phyloP scores from a whole-genome alignment of 495 filamentous ascomycete genomes.

The Xylaria bambusicola region DNA sequence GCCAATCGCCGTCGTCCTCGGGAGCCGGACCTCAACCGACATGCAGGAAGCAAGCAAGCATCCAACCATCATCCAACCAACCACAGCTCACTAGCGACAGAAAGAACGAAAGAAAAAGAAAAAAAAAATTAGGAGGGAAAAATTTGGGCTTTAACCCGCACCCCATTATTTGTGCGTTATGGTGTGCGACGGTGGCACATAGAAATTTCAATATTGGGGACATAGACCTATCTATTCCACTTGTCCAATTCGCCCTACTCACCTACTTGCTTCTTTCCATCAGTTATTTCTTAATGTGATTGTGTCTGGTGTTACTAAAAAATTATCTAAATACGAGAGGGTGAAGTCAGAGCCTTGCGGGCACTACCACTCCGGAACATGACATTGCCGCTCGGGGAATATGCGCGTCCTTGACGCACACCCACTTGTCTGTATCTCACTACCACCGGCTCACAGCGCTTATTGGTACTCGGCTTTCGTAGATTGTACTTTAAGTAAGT shows the following conservation, averaged over 20 bases:
- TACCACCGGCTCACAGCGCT: neutral
- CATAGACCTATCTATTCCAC: neutral
- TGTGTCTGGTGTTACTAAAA: neutral
- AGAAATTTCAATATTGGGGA: slow-evolving; percentile 2
- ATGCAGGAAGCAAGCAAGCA: slow-evolving; percentile 3
- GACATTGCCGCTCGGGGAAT: neutral
- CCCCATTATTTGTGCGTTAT: slow-evolving; percentile 1
- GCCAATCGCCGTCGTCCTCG: slow-evolving; percentile 15
- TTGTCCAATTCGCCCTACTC: too few relatives aligned
- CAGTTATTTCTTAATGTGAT: too few relatives aligned
- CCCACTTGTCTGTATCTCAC: too few relatives aligned
- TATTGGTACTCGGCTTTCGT: neutral
- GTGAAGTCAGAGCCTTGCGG: neutral
- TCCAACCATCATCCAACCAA: slow-evolving; percentile 1
- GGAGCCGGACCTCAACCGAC: slow-evolving; percentile 9
- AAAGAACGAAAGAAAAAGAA: neutral
- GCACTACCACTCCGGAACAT: neutral
- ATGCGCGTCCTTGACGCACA: neutral
- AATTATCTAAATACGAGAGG: neutral
- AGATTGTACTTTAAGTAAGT: neutral
- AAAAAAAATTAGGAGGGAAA: too few relatives aligned
- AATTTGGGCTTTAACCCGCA: neutral
- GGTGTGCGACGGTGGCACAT: slow-evolving; percentile 10
- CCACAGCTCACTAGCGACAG: neutral
- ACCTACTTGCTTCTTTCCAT: too few relatives aligned